Conservation (phyloP, 306 rosid species). For the Prunus salicina region DNA sequence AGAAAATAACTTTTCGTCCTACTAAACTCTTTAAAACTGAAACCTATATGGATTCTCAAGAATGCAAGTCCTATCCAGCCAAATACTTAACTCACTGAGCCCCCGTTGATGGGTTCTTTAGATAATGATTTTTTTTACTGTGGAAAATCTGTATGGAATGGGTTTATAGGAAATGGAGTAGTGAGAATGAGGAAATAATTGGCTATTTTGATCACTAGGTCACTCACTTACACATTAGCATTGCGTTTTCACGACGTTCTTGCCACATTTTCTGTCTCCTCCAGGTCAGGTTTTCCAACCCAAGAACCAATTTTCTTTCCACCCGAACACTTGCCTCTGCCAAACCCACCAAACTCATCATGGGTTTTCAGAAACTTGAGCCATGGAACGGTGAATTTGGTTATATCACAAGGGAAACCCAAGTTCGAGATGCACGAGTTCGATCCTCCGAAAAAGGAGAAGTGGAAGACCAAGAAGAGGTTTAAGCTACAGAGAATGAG, state of each 20-base stretch:
- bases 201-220: neutral
- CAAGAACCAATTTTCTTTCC: conserved; percentile 26
- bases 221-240: neutral
- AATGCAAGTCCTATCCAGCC: neutral
- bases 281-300: conserved; percentile 49
- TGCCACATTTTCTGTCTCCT: conserved; percentile 11
- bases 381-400: conserved; percentile 73
- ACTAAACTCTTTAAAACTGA: too few relatives aligned
- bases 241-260: neutral
- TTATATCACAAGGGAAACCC: conserved; percentile 67
- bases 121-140: neutral
- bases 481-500: conserved; percentile 74
- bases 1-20: neutral
- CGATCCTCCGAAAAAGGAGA: conserved; percentile 75
- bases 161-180: neutral
- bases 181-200: neutral
- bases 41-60: neutral
- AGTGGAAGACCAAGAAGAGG: conserved; percentile 77
- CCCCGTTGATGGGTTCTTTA: neutral
- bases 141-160: neutral
- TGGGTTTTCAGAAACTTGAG: conserved; percentile 61
- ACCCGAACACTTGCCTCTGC: conserved; percentile 20
- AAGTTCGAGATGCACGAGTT: conserved; percentile 67
- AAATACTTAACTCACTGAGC: neutral
- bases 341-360: conserved; percentile 20